phyloP scores from a whole-genome alignment of 345 rosid genomes.

The Abelmoschus esculentus region DNA sequence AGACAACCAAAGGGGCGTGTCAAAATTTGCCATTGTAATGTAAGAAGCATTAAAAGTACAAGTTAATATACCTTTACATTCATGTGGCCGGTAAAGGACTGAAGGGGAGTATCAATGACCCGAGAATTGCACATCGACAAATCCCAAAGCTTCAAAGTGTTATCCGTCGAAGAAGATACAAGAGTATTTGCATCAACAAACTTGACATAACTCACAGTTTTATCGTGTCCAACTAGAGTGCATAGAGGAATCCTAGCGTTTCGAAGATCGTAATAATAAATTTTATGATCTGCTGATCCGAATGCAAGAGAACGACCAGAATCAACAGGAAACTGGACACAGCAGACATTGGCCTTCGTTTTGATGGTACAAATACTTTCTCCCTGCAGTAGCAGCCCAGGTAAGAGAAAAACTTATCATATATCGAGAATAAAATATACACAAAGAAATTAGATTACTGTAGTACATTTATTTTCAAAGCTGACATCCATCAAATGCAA shows the following conservation, averaged over 20 bases:
- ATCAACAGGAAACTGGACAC: constrained; percentile 85
- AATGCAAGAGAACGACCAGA: constrained; percentile 78
- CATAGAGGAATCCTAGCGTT: constrained; percentile 71
- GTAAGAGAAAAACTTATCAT: constrained; percentile 39
- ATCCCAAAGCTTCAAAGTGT: constrained; percentile 96
- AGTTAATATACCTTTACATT: constrained; percentile 65
- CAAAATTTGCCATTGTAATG: not conserved
- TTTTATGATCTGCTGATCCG: constrained; percentile 91
- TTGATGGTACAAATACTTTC: constrained; percentile 74
- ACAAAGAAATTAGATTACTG: constrained; percentile 37
- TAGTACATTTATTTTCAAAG: constrained; percentile 68
- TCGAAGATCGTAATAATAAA: constrained; percentile 87
- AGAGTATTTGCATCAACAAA: constrained; percentile 64
- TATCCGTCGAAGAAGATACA: constrained; percentile 91
- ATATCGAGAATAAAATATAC: constrained; percentile 24
- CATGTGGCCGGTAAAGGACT: constrained; percentile 76
- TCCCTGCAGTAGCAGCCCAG: constrained; percentile 62
- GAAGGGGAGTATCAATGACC: constrained; percentile 67
- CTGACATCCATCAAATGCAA: constrained; percentile 81
- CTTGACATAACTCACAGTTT: constrained; percentile 92
- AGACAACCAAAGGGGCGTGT: too few species aligned
- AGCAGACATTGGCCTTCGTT: constrained; percentile 88
- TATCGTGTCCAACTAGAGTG: constrained; percentile 73
- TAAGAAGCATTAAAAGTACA: not conserved
- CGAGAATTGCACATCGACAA: constrained; percentile 66